Base-by-base conservation (phyloP, 805 yeast species). In the Cyberlindnera mrakii region DNA sequence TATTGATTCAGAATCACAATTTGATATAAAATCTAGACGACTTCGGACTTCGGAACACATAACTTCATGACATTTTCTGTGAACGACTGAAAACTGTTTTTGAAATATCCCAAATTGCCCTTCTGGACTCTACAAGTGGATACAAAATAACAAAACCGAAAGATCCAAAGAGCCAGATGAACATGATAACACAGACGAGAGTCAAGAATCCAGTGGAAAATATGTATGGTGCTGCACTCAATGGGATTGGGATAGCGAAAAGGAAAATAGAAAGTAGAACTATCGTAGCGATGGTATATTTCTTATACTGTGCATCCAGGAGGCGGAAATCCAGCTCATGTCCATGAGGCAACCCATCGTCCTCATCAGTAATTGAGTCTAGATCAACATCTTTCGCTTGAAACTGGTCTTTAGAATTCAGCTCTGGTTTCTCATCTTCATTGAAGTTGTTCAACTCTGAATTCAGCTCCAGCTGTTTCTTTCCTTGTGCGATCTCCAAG, bases 131-230 rank as follows among this genome's bases (percentile, higher is more conserved):
- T 13, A 54, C 52, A 3, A 63, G 18, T 9, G 69, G 69, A 38
- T 54, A 51, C 17, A 64, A 45, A 29, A 65, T 57, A 34, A 62
- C 64, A 16, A 57, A 54, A 16, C 49, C 45, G 45, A 67, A 63
- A 5, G 68, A 54, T n/a, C 41, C 49, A 43, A 66, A 63, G 30
- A 66, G 41, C 70, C 72, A 66, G 15, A 62, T 52, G 20, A 58
- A 58, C 49, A 62, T 58, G 7, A 62, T 53, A 9, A 58, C 60
- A 13, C 64, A 60, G 36, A 57, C 49, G 23, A 58, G 60, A 4
- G 65, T 59, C 34, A 65, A 51, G 46, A 66, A 66, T n/a, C 52
- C 52, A 15, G 55, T 51, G 6, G 62, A 52, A 48, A 59, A 67
- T 2, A 63, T 60, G 44, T 63, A 66, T 3, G 66, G 65, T 5